Percentiles rank a stretch among this genome's conserved stretches.
phyloP scores from a whole-genome alignment of 768 basidiomycete genomes.

The Calocybe cyanea region DNA sequence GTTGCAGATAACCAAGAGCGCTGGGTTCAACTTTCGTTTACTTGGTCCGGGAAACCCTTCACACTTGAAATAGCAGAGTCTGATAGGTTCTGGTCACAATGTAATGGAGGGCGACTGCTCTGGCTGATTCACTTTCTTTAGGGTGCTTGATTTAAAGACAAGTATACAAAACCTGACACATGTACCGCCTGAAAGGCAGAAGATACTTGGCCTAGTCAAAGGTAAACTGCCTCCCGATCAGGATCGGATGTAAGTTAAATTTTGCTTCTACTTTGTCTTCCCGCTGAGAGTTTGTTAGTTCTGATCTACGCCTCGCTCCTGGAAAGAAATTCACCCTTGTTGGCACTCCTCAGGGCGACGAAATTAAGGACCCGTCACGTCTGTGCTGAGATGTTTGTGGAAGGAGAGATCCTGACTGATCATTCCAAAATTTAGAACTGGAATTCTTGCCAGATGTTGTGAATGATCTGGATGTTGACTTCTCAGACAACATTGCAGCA shows the following conservation, averaged over 20 bases:
- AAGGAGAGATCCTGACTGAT: background rate
- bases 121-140: conserved; percentile 24
- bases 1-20: conserved; percentile 24
- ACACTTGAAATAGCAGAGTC: conserved; percentile 70
- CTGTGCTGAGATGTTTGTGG: conserved; percentile 13
- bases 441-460: conserved; percentile 65
- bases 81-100: conserved; percentile 53
- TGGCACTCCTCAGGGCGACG: conserved; percentile 82
- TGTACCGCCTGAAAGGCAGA: conserved; percentile 83
- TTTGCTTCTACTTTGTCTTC: background rate
- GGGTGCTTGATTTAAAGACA: conserved; percentile 78
- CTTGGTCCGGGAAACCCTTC: conserved; percentile 68
- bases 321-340: conserved; percentile 82
- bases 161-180: conserved; percentile 63
- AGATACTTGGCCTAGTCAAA: conserved; percentile 81
- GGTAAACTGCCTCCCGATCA: conserved; percentile 80
- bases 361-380: conserved; percentile 79
- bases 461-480: conserved; percentile 82
- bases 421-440: conserved; percentile 40
- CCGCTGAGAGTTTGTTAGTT: conserved; percentile 29
- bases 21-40: conserved; percentile 67
- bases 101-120: background rate
- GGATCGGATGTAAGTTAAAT: conserved; percentile 46
- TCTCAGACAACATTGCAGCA: conserved; percentile 55
- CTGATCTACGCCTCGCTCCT: conserved; percentile 51